phyloP scores from a whole-genome alignment of 805 yeast species.

The Debaryomyces maramus region DNA sequence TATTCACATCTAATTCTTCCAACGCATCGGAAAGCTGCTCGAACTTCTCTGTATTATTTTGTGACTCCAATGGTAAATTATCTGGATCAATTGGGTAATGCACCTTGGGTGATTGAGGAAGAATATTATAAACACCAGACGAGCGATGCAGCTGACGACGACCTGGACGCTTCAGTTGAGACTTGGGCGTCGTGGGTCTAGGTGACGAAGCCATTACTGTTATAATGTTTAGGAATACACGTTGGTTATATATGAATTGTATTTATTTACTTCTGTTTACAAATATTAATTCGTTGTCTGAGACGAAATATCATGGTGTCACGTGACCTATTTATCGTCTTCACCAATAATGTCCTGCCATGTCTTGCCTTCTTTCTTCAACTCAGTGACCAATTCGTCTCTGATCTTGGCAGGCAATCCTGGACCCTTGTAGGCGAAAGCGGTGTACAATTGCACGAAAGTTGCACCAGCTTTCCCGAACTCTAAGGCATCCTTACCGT shows the following conservation, averaged over 20 bases:
- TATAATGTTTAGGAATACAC: slow-evolving; percentile 1
- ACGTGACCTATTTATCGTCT: slow-evolving; percentile 33
- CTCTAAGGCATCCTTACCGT: slow-evolving; percentile 85
- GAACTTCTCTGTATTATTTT: slow-evolving; percentile 40
- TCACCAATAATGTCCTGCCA: slow-evolving; percentile 81
- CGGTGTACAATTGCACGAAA: slow-evolving; percentile 83
- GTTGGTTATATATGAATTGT: slow-evolving; percentile 9
- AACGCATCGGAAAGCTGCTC: slow-evolving; percentile 49
- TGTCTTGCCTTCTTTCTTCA: slow-evolving; percentile 71
- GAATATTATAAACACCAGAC: slow-evolving; percentile 34
- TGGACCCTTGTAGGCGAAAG: slow-evolving; percentile 92
- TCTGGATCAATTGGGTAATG: slow-evolving; percentile 46
- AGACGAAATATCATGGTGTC: neutral
- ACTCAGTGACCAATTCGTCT: slow-evolving; percentile 44
- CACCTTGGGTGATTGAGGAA: slow-evolving; percentile 43
- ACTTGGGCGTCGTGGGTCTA: slow-evolving; percentile 23
- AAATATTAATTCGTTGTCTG: neutral
- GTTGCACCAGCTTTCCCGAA: slow-evolving; percentile 93
- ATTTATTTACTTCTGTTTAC: slow-evolving; percentile 1
- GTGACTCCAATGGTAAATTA: slow-evolving; percentile 43
- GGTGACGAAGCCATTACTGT: slow-evolving; percentile 15
- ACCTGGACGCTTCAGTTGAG: slow-evolving; percentile 15
- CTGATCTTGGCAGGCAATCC: slow-evolving; percentile 58
- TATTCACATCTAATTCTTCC: slow-evolving; percentile 56
- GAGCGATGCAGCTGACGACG: slow-evolving; percentile 28